A percentile compares a stretch with the other conserved stretches of the same genome.
Evolutionary conservation across 768 basidiomycete species (phyloP).

Genomic region (Kwoniella dejecticola): DNA sequence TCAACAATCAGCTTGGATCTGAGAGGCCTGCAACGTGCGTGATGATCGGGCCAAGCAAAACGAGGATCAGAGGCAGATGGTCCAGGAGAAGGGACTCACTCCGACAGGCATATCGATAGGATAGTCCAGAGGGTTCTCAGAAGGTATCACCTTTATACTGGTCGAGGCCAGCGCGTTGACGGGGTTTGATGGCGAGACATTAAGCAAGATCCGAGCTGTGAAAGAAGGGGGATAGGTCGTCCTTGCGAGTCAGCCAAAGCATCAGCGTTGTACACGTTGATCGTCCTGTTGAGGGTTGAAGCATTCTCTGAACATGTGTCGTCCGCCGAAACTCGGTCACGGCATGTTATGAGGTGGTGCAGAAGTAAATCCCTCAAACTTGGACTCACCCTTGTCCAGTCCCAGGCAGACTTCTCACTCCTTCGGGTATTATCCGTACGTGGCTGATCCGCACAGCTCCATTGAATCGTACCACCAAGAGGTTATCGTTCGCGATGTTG

Average conservation of each 20-base stretch:
- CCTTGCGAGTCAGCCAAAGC: constrained; percentile 11
- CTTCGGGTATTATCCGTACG: constrained; percentile 35
- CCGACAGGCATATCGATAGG: constrained; percentile 39
- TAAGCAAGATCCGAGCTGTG: constrained; percentile 29
- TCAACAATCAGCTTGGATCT: no score
- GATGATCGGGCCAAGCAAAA: no score
- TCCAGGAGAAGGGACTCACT: constrained; percentile 28
- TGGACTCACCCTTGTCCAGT: constrained; percentile 7
- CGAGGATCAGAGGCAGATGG: no score
- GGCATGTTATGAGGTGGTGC: no score
- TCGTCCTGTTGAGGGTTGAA: no score
- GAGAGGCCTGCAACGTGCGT: no score
- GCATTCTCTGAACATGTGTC: no score
- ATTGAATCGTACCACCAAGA: constrained; percentile 30
- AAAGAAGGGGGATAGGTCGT: constrained; percentile 32
- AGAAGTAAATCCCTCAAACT: no score
- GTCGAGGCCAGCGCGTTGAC: constrained; percentile 34
- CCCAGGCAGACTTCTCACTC: constrained; percentile 11
- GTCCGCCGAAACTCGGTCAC: no score
- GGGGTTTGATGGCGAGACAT: constrained; percentile 30
- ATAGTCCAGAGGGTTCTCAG: constrained; percentile 30
- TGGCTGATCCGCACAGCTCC: constrained; percentile 23
- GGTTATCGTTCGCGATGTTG: constrained; percentile 14
- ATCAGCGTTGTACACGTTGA: no score
- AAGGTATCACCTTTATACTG: constrained; percentile 13